Base-by-base conservation (phyloP, 1,139 yeast genomes). In the Pneumocystis sp. region DNA sequence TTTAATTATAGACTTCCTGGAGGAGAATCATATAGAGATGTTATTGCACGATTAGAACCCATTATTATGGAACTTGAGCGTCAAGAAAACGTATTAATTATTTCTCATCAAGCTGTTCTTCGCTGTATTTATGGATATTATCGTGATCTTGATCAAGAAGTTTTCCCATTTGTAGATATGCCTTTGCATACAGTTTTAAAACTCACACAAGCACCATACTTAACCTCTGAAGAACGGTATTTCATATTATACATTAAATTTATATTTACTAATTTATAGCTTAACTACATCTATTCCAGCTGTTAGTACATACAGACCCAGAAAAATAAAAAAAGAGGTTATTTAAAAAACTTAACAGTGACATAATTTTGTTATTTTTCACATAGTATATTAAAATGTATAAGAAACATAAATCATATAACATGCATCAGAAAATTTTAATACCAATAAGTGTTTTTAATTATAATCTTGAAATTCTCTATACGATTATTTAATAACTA, bases 111-210 rank as follows among this genome's bases (percentile, higher is more conserved):
- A 77, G 98, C 98, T 0, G 97, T 93, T 31, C 80, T 93, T 71
- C 83, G 99, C 72, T 93, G 99, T 75, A 86, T 93, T 66, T 93
- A 93, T 76, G 97, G 98, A 4, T 93, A 95, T 75, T 93, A 91
- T 74, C 95, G 93, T 97, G 93, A 93, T 74, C 96, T 93, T 25
- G 96, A 97, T 4, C 97, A 91, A 75, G 97, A 93, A 72, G 95
- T 90, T 74, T 84, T 91, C 67, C 99, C 99, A 3, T 93, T 98
- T 97, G 91, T 93, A 96, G 89, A 95, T 63, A 95, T 93, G 66
- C 99, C 99, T 8, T 79, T 93, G 72, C 99, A 93, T 74, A 93
- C 98, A 0, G 79, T 63, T 64, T 68, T 93, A 72, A 87, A 89
- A 73, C 80, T 93, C 70, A 97, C 95, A 74, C 97, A 97, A 10